Evolutionary conservation across 306 rosid species (phyloP).

Genomic region (Inga oerstediana): DNA sequence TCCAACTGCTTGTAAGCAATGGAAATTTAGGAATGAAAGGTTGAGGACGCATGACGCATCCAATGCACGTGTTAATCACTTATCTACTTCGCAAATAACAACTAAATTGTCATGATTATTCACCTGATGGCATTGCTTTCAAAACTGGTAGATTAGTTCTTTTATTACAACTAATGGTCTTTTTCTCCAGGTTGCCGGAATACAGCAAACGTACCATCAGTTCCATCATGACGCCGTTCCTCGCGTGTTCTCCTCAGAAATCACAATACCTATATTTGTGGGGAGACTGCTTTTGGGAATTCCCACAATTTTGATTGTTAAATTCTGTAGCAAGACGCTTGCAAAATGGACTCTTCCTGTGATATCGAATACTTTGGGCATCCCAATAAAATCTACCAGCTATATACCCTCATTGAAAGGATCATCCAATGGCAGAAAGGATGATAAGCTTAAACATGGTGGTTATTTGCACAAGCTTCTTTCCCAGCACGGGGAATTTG

Average conservation of each 20-base stretch:
- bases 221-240: constrained; percentile 79
- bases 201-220: constrained; percentile 92
- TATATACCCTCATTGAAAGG: constrained; percentile 66
- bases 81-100: not conserved
- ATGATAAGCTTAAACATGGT: constrained; percentile 52
- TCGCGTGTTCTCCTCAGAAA: constrained; percentile 60
- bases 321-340: constrained; percentile 89
- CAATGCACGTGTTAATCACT: not conserved
- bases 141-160: not conserved
- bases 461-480: constrained; percentile 53
- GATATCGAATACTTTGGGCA: constrained; percentile 73
- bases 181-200: constrained; percentile 72
- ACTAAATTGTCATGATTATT: not conserved
- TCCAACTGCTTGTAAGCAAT: not conserved
- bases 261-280: constrained; percentile 51
- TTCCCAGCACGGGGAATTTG: constrained; percentile 50
- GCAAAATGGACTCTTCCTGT: constrained; percentile 90
- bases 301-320: constrained; percentile 81
- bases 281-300: constrained; percentile 87
- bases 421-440: constrained; percentile 44
- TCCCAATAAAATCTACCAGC: constrained; percentile 75
- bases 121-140: not conserved
- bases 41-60: not conserved
- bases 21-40: not conserved
- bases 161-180: not conserved